Conservation (phyloP, 2,329 filamentous ascomycete genomes). For the Emmonsiellopsis sp. region DNA sequence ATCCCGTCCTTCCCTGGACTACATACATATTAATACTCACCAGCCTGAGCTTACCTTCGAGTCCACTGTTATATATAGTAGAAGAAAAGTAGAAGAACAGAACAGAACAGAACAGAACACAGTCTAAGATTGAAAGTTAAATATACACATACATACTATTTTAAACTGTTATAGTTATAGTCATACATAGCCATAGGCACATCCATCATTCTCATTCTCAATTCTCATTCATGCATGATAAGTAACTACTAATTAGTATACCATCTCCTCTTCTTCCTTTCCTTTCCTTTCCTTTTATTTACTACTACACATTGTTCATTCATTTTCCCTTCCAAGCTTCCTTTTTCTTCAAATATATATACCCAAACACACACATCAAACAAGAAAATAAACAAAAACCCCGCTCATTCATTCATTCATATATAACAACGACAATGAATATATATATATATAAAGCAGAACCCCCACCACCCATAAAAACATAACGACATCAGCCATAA, state of each 20-base stretch:
- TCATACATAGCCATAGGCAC: background rate
- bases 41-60: too few species aligned
- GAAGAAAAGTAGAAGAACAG: conserved; percentile 6
- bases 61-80: background rate
- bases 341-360: too few species aligned
- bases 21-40: too few species aligned
- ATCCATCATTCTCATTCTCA: background rate
- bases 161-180: background rate
- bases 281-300: background rate
- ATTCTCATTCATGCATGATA: background rate
- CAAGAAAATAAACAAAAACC: too few species aligned
- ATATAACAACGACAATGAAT: too few species aligned
- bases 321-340: too few species aligned
- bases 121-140: conserved; percentile 1
- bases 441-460: too few species aligned
- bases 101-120: conserved; percentile 1
- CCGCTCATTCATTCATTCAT: too few species aligned
- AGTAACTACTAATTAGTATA: background rate
- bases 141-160: background rate
- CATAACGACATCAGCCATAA: conserved; percentile 1
- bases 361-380: too few species aligned
- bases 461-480: background rate
- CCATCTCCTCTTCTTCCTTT: background rate
- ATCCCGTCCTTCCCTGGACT: too few species aligned
- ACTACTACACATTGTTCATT: background rate